These are phyloP conservation scores for Mikania micrantha DNA, from an alignment of 129 eudicot species.

Conservation along the genomic window DNA sequence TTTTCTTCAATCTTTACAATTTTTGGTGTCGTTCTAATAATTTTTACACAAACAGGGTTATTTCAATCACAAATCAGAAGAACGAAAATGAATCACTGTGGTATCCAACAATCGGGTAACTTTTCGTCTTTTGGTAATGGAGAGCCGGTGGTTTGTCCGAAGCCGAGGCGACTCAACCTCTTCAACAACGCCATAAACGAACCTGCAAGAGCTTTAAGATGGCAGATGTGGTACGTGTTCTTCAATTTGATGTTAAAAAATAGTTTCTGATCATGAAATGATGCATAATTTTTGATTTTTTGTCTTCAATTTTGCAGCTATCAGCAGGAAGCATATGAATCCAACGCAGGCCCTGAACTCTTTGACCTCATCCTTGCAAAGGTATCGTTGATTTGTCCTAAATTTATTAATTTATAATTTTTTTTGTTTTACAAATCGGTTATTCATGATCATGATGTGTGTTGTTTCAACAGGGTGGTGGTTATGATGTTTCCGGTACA, in stretches of 20 bases:
- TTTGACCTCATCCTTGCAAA: slow-evolving; percentile 76
- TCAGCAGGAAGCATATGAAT: slow-evolving; percentile 59
- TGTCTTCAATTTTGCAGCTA: slow-evolving; percentile 33
- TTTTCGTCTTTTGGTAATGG: slow-evolving; percentile 33
- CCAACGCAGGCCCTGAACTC: slow-evolving; percentile 76
- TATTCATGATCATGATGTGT: too few species aligned
- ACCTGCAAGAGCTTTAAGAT: slow-evolving; percentile 42
- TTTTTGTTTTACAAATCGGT: too few species aligned
- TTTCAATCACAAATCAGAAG: neutral
- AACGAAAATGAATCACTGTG: slow-evolving; percentile 52
- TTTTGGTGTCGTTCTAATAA: slow-evolving; percentile 1
- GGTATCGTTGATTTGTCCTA: slow-evolving; percentile 16
- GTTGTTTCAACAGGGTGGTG: slow-evolving; percentile 25
- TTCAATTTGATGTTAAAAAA: neutral
- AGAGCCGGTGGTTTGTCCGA: slow-evolving; percentile 71
- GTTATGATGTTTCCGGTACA: slow-evolving; percentile 40
- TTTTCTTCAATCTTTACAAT: slow-evolving; percentile 1
- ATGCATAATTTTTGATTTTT: too few species aligned
- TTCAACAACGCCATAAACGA: slow-evolving; percentile 26
- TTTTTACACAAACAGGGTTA: slow-evolving; percentile 10
- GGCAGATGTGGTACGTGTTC: slow-evolving; percentile 54
- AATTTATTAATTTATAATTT: too few species aligned
- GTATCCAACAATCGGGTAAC: slow-evolving; percentile 45
- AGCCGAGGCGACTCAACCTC: slow-evolving; percentile 61
- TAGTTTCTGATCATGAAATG: too few species aligned